A percentile compares a stretch with the other conserved stretches of the same genome.
Conservation (phyloP, 139 green algal genomes). For the Picochlorum sp. region DNA sequence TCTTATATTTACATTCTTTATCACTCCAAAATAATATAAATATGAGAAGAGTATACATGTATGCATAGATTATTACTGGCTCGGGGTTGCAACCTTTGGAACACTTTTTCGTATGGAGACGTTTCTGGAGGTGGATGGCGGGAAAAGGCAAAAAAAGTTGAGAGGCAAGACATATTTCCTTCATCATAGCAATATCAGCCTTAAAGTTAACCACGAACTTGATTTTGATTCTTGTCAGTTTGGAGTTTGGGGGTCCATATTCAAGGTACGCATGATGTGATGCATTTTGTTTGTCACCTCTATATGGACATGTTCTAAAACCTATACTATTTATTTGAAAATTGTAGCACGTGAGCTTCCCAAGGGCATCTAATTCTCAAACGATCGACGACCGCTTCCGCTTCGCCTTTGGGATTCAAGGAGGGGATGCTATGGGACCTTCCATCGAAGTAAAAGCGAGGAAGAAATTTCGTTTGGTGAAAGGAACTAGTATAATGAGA, state of each 20-base stretch:
- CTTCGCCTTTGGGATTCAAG: too few relatives aligned
- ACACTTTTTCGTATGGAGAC: background rate
- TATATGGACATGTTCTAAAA: background rate
- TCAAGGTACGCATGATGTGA: background rate
- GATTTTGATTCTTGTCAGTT: background rate
- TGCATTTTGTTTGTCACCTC: background rate
- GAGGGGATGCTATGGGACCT: too few relatives aligned
- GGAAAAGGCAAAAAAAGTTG: background rate
- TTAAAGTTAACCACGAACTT: background rate
- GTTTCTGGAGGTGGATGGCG: background rate
- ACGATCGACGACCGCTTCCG: too few relatives aligned
- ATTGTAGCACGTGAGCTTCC: slow-evolving; percentile 2
- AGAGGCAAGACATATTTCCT: background rate
- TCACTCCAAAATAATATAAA: too few relatives aligned
- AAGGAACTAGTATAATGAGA: too few relatives aligned
- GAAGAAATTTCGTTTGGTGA: too few relatives aligned
- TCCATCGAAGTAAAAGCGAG: too few relatives aligned
- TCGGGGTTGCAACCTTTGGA: background rate
- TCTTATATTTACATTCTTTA: too few relatives aligned
- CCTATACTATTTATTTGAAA: background rate
- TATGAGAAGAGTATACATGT: too few relatives aligned
- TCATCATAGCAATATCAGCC: background rate
- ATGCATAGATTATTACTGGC: too few relatives aligned
- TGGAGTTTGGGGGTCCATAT: background rate
- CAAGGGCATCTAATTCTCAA: too few relatives aligned